Conservation (phyloP, 2,329 filamentous ascomycete species). For the Ophiostoma ips region DNA sequence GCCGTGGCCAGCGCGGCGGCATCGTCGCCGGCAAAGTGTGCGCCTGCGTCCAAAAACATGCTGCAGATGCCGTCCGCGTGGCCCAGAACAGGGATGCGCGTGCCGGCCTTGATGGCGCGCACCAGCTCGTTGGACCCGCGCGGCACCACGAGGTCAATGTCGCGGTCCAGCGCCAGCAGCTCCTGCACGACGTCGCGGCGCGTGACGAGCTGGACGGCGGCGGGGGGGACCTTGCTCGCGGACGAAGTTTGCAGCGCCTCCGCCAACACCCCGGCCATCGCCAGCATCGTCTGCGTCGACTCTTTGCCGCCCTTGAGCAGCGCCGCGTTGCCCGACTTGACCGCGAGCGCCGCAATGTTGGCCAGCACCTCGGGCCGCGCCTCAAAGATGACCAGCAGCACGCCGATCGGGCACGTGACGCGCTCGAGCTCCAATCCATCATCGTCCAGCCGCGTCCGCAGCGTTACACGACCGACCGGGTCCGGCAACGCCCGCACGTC, state of each 20-base stretch:
- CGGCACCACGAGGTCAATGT: conserved; percentile 92
- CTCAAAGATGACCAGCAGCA: conserved; percentile 97
- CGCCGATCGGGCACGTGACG: conserved; percentile 86
- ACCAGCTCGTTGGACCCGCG: conserved; percentile 84
- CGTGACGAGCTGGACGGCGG: conserved; percentile 83
- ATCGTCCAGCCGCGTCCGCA: conserved; percentile 77
- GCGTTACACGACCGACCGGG: conserved; percentile 74
- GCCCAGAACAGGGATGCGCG: conserved; percentile 88
- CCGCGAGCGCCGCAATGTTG: conserved; percentile 88
- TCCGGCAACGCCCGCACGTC: conserved; percentile 76
- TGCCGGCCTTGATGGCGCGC: conserved; percentile 75
- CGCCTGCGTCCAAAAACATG: conserved; percentile 59
- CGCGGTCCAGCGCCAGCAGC: conserved; percentile 69
- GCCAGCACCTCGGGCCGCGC: conserved; percentile 95
- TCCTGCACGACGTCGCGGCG: conserved; percentile 82
- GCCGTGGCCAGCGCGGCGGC: conserved; percentile 53
- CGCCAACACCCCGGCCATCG: conserved; percentile 78
- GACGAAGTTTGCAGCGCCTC: conserved; percentile 67
- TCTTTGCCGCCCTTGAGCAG: conserved; percentile 97
- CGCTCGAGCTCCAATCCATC: conserved; percentile 74
- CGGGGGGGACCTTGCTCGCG: conserved; percentile 73
- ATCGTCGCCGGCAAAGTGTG: conserved; percentile 46
- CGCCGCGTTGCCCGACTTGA: conserved; percentile 94
- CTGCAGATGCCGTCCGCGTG: conserved; percentile 90
- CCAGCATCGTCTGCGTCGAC: conserved; percentile 85